phyloP scores from a whole-genome alignment of 768 basidiomycete species.

The Krasilnikovozyma curviuscula region DNA sequence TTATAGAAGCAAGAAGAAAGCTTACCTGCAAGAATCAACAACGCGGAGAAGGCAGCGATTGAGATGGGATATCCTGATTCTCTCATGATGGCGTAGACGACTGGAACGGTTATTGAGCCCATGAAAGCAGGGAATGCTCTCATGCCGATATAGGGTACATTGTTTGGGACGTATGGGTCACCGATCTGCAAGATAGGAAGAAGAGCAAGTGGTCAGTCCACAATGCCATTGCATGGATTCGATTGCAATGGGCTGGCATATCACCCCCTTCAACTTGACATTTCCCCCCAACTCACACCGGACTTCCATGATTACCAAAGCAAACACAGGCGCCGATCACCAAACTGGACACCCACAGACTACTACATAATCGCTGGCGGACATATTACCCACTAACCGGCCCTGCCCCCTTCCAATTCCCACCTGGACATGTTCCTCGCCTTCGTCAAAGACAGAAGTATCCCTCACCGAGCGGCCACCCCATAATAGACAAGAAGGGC shows the following conservation, averaged over 20 bases:
- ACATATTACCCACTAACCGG: too few species aligned
- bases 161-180: slow-evolving; percentile 35
- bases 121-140: slow-evolving; percentile 78
- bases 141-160: slow-evolving; percentile 79
- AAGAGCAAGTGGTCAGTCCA: slow-evolving; percentile 16
- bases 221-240: slow-evolving; percentile 15
- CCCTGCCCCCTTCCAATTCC: too few species aligned
- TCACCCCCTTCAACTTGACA: too few species aligned
- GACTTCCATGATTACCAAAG: too few species aligned
- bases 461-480: slow-evolving; percentile 87
- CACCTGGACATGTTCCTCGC: too few species aligned
- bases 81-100: slow-evolving; percentile 93
- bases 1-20: neutral
- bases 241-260: too few species aligned
- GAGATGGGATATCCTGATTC: slow-evolving; percentile 88
- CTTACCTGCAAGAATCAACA: slow-evolving; percentile 62
- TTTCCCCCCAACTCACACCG: too few species aligned
- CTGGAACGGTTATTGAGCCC: slow-evolving; percentile 69
- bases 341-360: too few species aligned
- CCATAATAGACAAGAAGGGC: too few species aligned
- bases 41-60: slow-evolving; percentile 74
- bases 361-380: too few species aligned
- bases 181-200: slow-evolving; percentile 62
- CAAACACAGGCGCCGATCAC: too few species aligned
- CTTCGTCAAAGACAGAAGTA: too few species aligned